Evolutionary conservation across 177 flowering plant genomes (phyloP).

Genomic region (Vitis hybrid): DNA sequence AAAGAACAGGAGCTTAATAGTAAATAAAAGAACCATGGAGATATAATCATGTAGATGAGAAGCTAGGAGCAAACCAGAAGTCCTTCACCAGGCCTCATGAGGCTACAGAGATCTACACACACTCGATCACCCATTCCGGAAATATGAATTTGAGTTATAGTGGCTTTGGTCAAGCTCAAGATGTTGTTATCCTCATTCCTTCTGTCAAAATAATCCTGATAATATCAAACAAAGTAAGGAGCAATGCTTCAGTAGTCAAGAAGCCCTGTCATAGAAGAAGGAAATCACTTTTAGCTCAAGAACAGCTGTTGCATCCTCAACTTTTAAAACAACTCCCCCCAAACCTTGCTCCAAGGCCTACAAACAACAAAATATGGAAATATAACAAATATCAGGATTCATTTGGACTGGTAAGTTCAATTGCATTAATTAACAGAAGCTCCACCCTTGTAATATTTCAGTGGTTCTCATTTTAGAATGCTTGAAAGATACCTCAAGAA

Average conservation of each 20-base stretch:
- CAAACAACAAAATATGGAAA: conserved; percentile 7
- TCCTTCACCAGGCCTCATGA: conserved; percentile 96
- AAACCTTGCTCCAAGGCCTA: conserved; percentile 87
- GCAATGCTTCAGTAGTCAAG: conserved; percentile 7
- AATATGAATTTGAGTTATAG: conserved; percentile 51
- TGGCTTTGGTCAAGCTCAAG: conserved; percentile 54
- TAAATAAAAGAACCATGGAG: background rate
- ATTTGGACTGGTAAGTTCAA: no score
- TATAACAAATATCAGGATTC: background rate
- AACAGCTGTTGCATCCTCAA: conserved; percentile 57
- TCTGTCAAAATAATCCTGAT: conserved; percentile 80
- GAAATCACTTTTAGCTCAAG: conserved; percentile 68
- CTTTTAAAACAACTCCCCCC: conserved; percentile 83
- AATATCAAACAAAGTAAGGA: conserved; percentile 28
- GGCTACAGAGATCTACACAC: conserved; percentile 92
- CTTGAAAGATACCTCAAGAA: conserved; percentile 64
- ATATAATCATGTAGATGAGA: background rate
- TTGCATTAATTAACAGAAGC: background rate
- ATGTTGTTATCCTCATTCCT: conserved; percentile 51
- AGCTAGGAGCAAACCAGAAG: conserved; percentile 62
- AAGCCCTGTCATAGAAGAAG: background rate
- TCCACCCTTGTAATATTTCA: background rate
- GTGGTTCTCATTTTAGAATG: conserved; percentile 1
- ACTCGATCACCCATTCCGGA: conserved; percentile 95
- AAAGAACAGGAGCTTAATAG: background rate